Evolutionary conservation across 768 basidiomycete genomes (phyloP).

Genomic region (Lepiota subincarnata): DNA sequence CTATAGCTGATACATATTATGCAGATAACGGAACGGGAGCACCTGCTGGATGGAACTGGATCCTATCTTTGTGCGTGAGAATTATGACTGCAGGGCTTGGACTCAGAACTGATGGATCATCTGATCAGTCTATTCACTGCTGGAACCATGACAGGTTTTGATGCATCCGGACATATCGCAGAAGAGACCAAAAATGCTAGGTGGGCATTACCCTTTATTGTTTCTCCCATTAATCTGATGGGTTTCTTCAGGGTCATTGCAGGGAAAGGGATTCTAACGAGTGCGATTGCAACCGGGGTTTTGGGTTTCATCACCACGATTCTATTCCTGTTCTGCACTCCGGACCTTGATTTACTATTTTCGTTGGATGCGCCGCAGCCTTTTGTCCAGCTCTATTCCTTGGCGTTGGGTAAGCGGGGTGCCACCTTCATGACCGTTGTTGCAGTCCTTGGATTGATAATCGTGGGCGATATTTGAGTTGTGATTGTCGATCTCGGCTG

Average conservation of each 20-base stretch:
- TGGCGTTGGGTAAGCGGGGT: slow-evolving; percentile 75
- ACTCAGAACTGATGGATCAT: slow-evolving; percentile 5
- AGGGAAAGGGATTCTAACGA: slow-evolving; percentile 76
- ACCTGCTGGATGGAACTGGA: slow-evolving; percentile 87
- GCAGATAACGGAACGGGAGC: slow-evolving; percentile 89
- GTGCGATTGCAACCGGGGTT: slow-evolving; percentile 73
- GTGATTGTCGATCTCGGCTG: neutral
- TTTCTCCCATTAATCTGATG: slow-evolving; percentile 3
- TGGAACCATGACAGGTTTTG: slow-evolving; percentile 87
- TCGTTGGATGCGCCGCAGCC: slow-evolving; percentile 82
- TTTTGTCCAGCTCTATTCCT: slow-evolving; percentile 82
- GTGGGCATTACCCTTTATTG: slow-evolving; percentile 22
- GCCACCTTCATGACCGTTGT: slow-evolving; percentile 87
- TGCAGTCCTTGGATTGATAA: slow-evolving; percentile 78
- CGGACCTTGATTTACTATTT: slow-evolving; percentile 73
- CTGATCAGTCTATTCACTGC: slow-evolving; percentile 71
- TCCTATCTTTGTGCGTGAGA: slow-evolving; percentile 66
- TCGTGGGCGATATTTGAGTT: slow-evolving; percentile 43
- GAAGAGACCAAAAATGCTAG: slow-evolving; percentile 86
- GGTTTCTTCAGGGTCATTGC: slow-evolving; percentile 55
- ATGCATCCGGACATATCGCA: slow-evolving; percentile 83
- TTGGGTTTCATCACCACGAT: slow-evolving; percentile 78
- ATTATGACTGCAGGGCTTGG: neutral
- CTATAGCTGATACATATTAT: slow-evolving; percentile 6
- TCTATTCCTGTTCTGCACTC: slow-evolving; percentile 81